phyloP scores from a whole-genome alignment of 2,329 filamentous ascomycete species.

The Nemania sp. region DNA sequence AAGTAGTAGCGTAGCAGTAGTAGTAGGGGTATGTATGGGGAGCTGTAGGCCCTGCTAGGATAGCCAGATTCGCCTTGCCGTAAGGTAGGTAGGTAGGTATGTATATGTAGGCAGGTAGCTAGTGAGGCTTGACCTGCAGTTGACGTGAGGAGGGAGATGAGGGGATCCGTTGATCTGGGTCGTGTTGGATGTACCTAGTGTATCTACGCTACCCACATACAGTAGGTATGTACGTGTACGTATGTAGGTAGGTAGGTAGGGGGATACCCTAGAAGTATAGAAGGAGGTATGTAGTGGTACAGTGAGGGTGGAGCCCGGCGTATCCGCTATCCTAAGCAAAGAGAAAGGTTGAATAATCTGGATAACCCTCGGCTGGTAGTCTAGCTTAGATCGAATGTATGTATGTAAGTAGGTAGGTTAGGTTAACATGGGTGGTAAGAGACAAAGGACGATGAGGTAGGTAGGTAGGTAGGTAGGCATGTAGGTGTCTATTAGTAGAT shows the following conservation, averaged over 20 bases:
- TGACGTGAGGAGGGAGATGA: conserved; percentile 14
- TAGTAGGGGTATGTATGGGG: not conserved
- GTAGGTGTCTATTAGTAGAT: conserved; percentile 4
- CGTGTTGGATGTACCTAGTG: conserved; percentile 15
- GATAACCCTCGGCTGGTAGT: conserved; percentile 15
- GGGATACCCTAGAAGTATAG: too few species aligned
- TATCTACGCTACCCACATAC: not conserved
- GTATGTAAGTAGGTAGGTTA: conserved; percentile 2
- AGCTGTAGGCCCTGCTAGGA: not conserved
- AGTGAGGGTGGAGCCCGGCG: conserved; percentile 27
- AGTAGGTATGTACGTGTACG: too few species aligned
- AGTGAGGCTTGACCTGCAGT: conserved; percentile 13
- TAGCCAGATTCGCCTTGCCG: not conserved
- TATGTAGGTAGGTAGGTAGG: not conserved
- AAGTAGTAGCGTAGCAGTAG: conserved; percentile 2
- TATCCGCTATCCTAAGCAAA: conserved; percentile 29
- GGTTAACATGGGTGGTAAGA: not conserved
- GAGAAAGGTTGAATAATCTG: conserved; percentile 22
- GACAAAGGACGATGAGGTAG: not conserved
- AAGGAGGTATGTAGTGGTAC: conserved; percentile 32
- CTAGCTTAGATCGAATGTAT: conserved; percentile 17
- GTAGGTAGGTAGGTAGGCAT: conserved; percentile 7
- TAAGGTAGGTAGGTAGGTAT: not conserved
- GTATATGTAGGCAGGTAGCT: not conserved
- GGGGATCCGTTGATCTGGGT: conserved; percentile 34